Evolutionary conservation across 2,329 filamentous ascomycete genomes (phyloP), one percentile per base, ranked within the genome.

Genomic region (Verticillium klebahnii): DNA sequence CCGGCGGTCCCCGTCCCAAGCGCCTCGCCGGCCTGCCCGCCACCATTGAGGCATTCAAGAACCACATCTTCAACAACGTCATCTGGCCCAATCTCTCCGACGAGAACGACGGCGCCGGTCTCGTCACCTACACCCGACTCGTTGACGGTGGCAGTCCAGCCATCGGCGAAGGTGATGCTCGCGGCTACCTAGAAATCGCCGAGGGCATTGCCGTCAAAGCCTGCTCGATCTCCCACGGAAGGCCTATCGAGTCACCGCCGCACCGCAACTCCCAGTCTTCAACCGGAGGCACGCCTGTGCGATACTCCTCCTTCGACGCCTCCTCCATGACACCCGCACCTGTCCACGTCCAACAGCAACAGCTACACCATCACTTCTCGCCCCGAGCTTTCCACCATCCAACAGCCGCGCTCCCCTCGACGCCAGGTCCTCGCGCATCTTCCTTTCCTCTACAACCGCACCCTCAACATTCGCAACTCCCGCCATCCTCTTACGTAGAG

Each of bases 21-120:
- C 87, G 90, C 29, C 80, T 99, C 15, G 93, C 94, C 1, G 94
- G 91, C 0, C 79, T 98, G 4, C 92, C 93, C 0, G 89, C 87
- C 32, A 96, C 94, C n/a, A 93, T 99, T 59, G 84, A 92, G 56
- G 93, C 94, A 0, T 89, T 99, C 75, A 98, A 97, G 73, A 87
- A 82, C 0, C 93, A 99, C 75, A 92, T 99, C 63, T 99, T 99
- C 80, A 99, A 99, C 76, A 96, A 97, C 70, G 80, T 97, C 62
- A 96, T 98, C 60, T 99, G 95, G 95, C 95, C 95, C 0, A 99
- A 99, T 68, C 78, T 99, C 45, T 96, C 92, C 0, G 94, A 99
- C 70, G 95, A 99, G 76, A 95, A 97, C 73, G 93, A 93, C 37
- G 95, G 95, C 29, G 93, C 93, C 4, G 95, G 95, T 0, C 83